Percentiles rank a stretch among this genome's conserved stretches.
Evolutionary conservation across 495 filamentous ascomycete genomes (phyloP).

Genomic region (Tuber magnatum): DNA sequence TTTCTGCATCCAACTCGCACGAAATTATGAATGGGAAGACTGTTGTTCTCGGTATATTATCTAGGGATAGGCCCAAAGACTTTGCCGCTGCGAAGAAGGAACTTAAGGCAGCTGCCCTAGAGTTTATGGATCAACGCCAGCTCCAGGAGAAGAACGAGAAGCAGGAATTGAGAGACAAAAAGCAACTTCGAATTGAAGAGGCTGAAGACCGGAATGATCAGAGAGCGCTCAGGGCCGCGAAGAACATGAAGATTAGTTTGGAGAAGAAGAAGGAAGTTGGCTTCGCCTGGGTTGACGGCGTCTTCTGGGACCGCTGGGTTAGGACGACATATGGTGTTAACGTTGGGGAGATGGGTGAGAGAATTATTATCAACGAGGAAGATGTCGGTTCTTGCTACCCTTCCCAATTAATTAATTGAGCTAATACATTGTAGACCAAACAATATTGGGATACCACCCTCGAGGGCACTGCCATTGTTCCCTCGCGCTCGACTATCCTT

Average conservation of each 20-base stretch:
- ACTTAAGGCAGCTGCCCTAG: conserved; percentile 87
- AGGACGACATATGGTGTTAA: conserved; percentile 87
- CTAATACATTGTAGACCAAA: conserved; percentile 56
- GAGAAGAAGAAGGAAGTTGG: conserved; percentile 80
- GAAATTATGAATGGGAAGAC: conserved; percentile 92
- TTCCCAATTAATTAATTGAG: conserved; percentile 7
- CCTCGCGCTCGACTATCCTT: conserved; percentile 86
- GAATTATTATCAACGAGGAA: conserved; percentile 94
- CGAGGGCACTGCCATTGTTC: conserved; percentile 77
- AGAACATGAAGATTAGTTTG: conserved; percentile 85
- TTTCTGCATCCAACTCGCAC: conserved; percentile 79
- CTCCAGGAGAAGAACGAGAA: conserved; percentile 82
- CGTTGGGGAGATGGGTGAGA: conserved; percentile 68
- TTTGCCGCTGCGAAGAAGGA: conserved; percentile 74
- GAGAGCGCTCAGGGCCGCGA: conserved; percentile 74
- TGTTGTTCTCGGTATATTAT: conserved; percentile 85
- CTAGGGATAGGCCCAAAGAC: conserved; percentile 67
- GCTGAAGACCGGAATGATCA: conserved; percentile 91
- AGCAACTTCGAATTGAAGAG: conserved; percentile 91
- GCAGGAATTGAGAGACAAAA: conserved; percentile 84
- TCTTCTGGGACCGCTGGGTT: conserved; percentile 97
- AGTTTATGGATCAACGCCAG: conserved; percentile 96
- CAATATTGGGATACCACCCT: conserved; percentile 91
- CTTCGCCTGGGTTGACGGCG: conserved; percentile 98
- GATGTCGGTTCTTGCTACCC: conserved; percentile 58